These are phyloP conservation scores for Lachnellula cervina DNA, from an alignment of 2,329 filamentous ascomycete genomes.

Conservation along the genomic window DNA sequence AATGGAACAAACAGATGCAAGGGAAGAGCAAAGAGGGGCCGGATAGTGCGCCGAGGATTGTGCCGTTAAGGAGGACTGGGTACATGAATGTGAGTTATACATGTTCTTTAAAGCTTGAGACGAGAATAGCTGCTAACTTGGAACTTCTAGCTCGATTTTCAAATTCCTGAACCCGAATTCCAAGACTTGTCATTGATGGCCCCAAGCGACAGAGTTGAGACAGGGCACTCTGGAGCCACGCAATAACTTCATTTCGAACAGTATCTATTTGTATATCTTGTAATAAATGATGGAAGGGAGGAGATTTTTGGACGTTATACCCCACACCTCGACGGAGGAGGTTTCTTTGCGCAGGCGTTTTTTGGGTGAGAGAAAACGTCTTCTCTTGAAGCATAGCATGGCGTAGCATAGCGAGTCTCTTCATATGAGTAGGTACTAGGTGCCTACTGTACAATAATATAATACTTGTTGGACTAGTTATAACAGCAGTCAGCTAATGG, in stretches of 20 bases:
- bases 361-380: neutral
- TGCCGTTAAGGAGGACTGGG: slow-evolving; percentile 74
- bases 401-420: slow-evolving; percentile 1
- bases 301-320: slow-evolving; percentile 3
- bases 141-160: slow-evolving; percentile 62
- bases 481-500: neutral
- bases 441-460: too few relatives aligned
- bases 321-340: slow-evolving; percentile 3
- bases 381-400: slow-evolving; percentile 3
- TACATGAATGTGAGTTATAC: slow-evolving; percentile 68
- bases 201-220: slow-evolving; percentile 13
- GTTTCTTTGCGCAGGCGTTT: slow-evolving; percentile 3
- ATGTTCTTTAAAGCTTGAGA: neutral
- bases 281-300: slow-evolving; percentile 2
- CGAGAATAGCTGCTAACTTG: slow-evolving; percentile 21
- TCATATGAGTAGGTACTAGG: neutral
- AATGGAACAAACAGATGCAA: slow-evolving; percentile 75
- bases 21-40: slow-evolving; percentile 49
- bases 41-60: slow-evolving; percentile 60
- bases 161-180: slow-evolving; percentile 74
- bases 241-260: slow-evolving; percentile 1
- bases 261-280: neutral
- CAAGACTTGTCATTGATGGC: slow-evolving; percentile 31
- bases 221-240: slow-evolving; percentile 9
- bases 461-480: too few relatives aligned